Conservation (phyloP, 108 stramenopile species). For the Cylindrotheca closterium region DNA sequence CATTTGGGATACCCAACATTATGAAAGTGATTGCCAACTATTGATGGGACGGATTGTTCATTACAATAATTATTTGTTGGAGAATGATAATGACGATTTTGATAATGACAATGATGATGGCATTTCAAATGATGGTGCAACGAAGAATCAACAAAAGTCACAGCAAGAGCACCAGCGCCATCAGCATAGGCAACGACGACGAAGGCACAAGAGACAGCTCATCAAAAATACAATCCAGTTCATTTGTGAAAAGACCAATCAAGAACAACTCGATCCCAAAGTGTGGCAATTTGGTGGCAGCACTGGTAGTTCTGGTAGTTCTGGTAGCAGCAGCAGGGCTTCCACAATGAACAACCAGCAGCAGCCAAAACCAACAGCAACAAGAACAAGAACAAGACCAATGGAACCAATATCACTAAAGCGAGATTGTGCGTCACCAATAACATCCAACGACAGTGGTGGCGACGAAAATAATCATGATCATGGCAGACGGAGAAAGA, state of each 20-base stretch:
- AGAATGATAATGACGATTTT: too few species aligned
- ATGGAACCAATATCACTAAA: too few species aligned
- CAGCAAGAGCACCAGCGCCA: too few species aligned
- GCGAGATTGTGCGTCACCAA: background rate
- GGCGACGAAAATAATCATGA: background rate
- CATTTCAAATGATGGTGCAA: background rate
- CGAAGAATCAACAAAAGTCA: background rate
- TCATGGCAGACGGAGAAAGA: background rate
- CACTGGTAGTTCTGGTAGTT: background rate
- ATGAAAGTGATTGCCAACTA: background rate
- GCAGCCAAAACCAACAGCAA: background rate
- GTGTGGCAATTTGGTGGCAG: background rate
- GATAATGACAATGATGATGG: too few species aligned
- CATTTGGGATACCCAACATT: background rate
- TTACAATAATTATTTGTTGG: too few species aligned
- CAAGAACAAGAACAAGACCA: background rate
- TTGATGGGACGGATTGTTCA: background rate
- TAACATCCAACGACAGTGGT: background rate
- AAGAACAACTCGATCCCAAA: background rate
- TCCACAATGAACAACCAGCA: background rate
- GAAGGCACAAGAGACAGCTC: background rate
- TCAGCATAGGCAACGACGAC: too few species aligned
- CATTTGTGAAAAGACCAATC: background rate
- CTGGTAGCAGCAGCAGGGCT: too few species aligned
- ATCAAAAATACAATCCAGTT: background rate